phyloP scores from a whole-genome alignment of 306 rosid species.

The Echinosophora koreensis region DNA sequence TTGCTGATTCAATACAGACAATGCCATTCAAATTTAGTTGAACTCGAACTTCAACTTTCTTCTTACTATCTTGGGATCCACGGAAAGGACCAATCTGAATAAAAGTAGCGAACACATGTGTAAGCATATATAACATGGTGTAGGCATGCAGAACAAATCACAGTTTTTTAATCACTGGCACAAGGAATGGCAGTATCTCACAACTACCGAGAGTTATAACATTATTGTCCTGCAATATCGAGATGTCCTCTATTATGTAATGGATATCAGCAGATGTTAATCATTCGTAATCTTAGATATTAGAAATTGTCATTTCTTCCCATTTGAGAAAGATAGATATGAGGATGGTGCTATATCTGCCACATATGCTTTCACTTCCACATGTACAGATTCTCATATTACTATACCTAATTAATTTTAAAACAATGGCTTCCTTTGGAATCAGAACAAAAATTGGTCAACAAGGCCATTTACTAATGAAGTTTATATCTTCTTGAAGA shows the following conservation, averaged over 20 bases:
- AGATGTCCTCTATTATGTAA: conserved; percentile 7
- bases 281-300: not conserved
- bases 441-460: not conserved
- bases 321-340: not conserved
- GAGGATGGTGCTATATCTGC: not conserved
- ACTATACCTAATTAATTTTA: not conserved
- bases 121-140: conserved; percentile 28
- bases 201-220: not conserved
- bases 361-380: conserved; percentile 22
- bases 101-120: conserved; percentile 13
- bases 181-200: not conserved
- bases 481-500: conserved; percentile 11
- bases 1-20: conserved; percentile 72
- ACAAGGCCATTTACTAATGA: conserved; percentile 11
- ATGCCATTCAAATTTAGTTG: conserved; percentile 76
- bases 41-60: conserved; percentile 71
- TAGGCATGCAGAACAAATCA: not conserved
- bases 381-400: conserved; percentile 7
- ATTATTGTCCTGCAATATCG: not conserved
- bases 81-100: conserved; percentile 81
- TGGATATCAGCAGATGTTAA: conserved; percentile 17
- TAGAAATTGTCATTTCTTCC: conserved; percentile 15
- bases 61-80: conserved; percentile 53
- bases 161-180: not conserved
- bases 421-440: not conserved